phyloP scores from a whole-genome alignment of 2,329 filamentous ascomycete genomes.

The Verticillium nonalfalfae region DNA sequence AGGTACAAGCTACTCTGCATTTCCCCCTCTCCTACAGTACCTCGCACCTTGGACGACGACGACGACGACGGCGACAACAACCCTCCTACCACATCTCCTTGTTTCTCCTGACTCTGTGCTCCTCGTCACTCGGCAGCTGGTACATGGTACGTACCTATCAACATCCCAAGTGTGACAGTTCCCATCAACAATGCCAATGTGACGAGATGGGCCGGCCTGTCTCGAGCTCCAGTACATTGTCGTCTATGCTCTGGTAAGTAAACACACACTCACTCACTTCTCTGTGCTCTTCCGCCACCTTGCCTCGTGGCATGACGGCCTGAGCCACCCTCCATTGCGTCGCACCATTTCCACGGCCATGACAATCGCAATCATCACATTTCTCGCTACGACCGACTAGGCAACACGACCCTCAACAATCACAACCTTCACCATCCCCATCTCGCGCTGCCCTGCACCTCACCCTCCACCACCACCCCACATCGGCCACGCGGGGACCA shows the following conservation, averaged over 20 bases:
- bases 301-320: neutral
- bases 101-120: neutral
- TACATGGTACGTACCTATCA: no score
- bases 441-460: slow-evolving; percentile 1
- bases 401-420: neutral
- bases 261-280: neutral
- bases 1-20: neutral
- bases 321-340: neutral
- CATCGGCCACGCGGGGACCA: slow-evolving; percentile 1
- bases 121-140: neutral
- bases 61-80: no score
- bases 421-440: neutral
- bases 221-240: neutral
- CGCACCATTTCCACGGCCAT: neutral
- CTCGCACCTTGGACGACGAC: neutral
- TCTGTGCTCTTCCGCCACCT: no score
- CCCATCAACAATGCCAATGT: neutral
- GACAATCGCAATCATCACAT: neutral
- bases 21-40: no score
- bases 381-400: neutral
- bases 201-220: neutral
- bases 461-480: neutral
- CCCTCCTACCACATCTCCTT: neutral
- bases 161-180: no score
- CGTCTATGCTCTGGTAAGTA: no score